These are phyloP conservation scores for Globisporangium apiculatum DNA, from an alignment of 352 stramenopile genomes.

Conservation along the genomic window DNA sequence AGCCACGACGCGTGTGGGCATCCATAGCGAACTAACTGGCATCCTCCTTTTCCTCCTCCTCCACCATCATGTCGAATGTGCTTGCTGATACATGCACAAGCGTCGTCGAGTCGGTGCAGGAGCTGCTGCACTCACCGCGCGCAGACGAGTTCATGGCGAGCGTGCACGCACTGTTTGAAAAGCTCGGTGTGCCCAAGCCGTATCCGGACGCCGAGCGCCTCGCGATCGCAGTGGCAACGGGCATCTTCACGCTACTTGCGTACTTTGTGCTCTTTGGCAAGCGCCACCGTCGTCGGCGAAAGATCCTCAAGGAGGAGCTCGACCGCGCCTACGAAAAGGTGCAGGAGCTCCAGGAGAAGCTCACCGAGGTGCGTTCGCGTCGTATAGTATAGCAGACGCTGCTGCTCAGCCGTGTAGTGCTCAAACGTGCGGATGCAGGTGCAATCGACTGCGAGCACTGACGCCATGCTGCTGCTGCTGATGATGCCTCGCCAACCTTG, in stretches of 20 bases:
- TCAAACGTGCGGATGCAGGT: neutral
- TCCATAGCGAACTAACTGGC: neutral
- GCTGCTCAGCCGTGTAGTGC: neutral
- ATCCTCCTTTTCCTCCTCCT: neutral
- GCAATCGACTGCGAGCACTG: neutral
- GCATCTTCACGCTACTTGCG: conserved; percentile 70
- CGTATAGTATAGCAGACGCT: too few relatives aligned
- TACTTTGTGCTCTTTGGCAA: conserved; percentile 89
- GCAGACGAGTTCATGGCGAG: conserved; percentile 66
- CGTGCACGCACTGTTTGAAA: conserved; percentile 59
- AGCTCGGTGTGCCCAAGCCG: conserved; percentile 68
- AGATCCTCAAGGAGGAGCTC: conserved; percentile 70
- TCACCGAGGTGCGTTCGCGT: conserved; percentile 36
- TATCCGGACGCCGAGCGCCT: conserved; percentile 83
- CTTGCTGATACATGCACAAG: conserved; percentile 40
- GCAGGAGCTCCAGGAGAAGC: conserved; percentile 78
- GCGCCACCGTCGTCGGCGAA: conserved; percentile 61
- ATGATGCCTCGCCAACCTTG: neutral
- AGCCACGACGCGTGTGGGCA: neutral
- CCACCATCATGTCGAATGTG: conserved; percentile 17
- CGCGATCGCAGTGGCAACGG: conserved; percentile 73
- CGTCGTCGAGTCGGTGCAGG: conserved; percentile 67
- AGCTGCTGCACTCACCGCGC: conserved; percentile 69
- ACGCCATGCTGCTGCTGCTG: neutral
- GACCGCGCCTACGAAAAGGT: conserved; percentile 73